phyloP scores from a whole-genome alignment of 495 filamentous ascomycete species.

The Penicillium tannophilum region DNA sequence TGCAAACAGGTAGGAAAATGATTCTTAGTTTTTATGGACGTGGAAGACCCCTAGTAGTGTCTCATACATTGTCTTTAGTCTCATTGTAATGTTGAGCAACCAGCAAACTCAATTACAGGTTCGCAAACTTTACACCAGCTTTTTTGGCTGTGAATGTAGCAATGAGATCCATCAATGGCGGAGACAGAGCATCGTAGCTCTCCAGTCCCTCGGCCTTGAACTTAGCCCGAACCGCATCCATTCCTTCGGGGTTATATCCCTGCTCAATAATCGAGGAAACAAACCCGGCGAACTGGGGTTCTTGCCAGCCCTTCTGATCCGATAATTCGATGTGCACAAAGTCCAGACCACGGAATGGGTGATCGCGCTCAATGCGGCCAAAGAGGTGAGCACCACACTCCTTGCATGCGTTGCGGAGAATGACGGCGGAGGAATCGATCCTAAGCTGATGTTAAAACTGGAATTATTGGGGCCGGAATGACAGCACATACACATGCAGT shows the following conservation, averaged over 20 bases:
- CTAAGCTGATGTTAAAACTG: not conserved
- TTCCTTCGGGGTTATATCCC: slow-evolving; percentile 54
- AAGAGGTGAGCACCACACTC: slow-evolving; percentile 58
- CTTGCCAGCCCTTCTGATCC: slow-evolving; percentile 59
- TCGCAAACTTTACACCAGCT: slow-evolving; percentile 29
- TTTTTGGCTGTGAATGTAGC: slow-evolving; percentile 56
- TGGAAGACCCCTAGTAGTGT: too few relatives aligned
- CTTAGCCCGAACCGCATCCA: slow-evolving; percentile 51
- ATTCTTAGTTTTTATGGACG: too few relatives aligned
- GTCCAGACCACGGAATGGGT: slow-evolving; percentile 63
- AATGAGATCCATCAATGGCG: slow-evolving; percentile 60
- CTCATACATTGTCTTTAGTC: too few relatives aligned
- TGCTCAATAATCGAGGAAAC: slow-evolving; percentile 64
- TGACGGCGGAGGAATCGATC: slow-evolving; percentile 52
- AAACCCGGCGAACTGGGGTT: slow-evolving; percentile 64
- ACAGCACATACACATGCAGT: slow-evolving; percentile 37
- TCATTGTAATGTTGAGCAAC: not conserved
- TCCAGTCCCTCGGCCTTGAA: slow-evolving; percentile 52
- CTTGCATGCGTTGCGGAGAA: slow-evolving; percentile 60
- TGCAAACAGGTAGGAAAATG: too few relatives aligned
- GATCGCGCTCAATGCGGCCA: slow-evolving; percentile 61
- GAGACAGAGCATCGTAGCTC: slow-evolving; percentile 58
- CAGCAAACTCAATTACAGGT: slow-evolving; percentile 13
- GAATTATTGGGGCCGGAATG: not conserved
- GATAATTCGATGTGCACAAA: slow-evolving; percentile 64